Base-by-base conservation (phyloP, 345 rosid genomes). In the Melastoma malabathricum region DNA sequence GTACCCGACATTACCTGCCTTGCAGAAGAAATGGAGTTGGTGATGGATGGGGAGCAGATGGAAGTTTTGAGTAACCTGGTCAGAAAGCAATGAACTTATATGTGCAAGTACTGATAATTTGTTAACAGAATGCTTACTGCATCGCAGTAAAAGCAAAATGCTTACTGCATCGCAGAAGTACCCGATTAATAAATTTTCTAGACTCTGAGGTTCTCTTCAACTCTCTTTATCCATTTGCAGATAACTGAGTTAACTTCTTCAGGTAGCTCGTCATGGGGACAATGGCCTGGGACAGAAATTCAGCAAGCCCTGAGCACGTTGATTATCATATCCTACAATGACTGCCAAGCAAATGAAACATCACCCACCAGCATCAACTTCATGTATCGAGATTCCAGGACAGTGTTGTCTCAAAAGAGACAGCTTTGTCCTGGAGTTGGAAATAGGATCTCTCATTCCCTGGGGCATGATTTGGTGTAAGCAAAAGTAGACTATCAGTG, bases 391-490 rank as follows among this genome's bases (percentile, higher is more conserved):
- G 50, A 76, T 50, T 1, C 75, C 77, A 15, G 70, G 13, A 49
- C 81, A 83, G 51, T 75, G 71, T 56, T 81, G 76, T 54, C 53
- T 76, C 51, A 86, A 59, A 81, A 81, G 74, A 52, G 75, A 73
- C 51, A 89, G 58, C 75, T 79, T 83, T 45, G 75, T 60, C 59
- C 69, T 59, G 48, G 94, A 76, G 66, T 89, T 73, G 0, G 75
- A 54, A 18, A 86, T 66, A 10, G 88, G 97, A 69, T 89, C 95
- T 75, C 73, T 79, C 90, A 81, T 79, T 56, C 94, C 95, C 97
- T 89, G 29, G 49, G 8, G 54, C 15, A 61, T 39, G 51, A 25
- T 13, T 34, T 15, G 1, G 18, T 22, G 38, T 19, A 41, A 15
- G 31, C 10, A 38, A 43, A 16, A n/a, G n/a, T 44, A 46, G 4